These are phyloP conservation scores for Paraleonurus japonicus DNA, from an alignment of 257 asterid species.

Conservation along the genomic window DNA sequence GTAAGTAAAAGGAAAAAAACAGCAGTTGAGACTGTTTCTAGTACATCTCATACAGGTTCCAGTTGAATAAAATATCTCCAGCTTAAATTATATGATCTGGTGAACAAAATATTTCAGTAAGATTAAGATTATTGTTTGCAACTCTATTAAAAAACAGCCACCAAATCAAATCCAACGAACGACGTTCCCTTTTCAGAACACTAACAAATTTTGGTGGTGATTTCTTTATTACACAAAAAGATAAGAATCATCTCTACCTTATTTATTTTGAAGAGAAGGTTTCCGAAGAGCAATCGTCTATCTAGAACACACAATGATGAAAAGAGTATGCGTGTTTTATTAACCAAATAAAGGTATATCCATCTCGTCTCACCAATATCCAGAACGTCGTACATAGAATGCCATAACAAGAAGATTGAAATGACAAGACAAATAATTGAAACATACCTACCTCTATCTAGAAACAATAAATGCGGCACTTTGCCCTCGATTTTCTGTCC, in stretches of 20 bases:
- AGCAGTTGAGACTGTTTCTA: constrained; percentile 6
- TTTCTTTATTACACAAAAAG: constrained; percentile 9
- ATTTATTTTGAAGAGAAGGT: background rate
- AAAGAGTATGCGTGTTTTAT: background rate
- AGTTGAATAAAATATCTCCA: background rate
- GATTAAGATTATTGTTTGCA: background rate
- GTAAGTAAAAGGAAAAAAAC: background rate
- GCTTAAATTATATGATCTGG: constrained; percentile 15
- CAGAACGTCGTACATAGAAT: background rate
- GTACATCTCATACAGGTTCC: constrained; percentile 13
- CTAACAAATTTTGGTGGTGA: constrained; percentile 18
- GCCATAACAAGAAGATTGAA: background rate
- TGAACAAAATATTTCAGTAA: constrained; percentile 3
- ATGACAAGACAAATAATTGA: constrained; percentile 3
- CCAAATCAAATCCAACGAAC: constrained; percentile 7
- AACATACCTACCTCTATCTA: constrained; percentile 44
- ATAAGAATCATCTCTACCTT: constrained; percentile 13
- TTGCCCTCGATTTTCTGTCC: constrained; percentile 31
- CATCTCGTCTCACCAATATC: constrained; percentile 4
- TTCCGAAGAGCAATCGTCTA: background rate
- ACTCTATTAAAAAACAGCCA: background rate
- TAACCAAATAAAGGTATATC: background rate
- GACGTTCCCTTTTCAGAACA: constrained; percentile 10
- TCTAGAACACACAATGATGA: background rate
- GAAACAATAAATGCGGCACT: constrained; percentile 25